A percentile compares a stretch with the other conserved stretches of the same genome.
Conservation (phyloP, 2,329 filamentous ascomycete species). For the Aureobasidium sp. region DNA sequence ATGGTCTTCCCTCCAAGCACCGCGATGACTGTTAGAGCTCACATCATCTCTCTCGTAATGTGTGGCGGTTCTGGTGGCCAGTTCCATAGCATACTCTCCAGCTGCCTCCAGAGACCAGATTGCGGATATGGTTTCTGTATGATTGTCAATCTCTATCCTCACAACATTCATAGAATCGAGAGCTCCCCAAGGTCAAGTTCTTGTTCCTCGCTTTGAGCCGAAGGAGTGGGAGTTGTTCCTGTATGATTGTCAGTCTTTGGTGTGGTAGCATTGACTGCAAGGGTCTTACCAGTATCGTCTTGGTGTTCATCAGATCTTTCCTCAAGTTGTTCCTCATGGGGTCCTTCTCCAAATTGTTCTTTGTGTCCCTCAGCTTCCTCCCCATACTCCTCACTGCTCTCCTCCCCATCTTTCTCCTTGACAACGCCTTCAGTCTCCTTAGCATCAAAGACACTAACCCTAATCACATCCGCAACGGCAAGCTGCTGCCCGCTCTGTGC, state of each 20-base stretch:
- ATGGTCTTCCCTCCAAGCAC: background rate
- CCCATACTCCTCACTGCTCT: background rate
- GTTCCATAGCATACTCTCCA: background rate
- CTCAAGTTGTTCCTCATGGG: background rate
- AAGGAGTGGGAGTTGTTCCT: background rate
- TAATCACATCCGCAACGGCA: constrained; percentile 1
- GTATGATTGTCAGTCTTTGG: background rate
- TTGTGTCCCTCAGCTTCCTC: background rate
- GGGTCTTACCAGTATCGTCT: background rate
- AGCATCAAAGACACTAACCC: background rate
- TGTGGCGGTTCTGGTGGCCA: background rate
- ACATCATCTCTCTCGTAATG: background rate
- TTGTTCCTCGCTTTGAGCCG: background rate
- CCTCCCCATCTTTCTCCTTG: background rate
- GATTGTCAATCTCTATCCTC: background rate
- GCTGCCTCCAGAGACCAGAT: background rate
- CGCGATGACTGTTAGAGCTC: background rate
- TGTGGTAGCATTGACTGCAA: background rate
- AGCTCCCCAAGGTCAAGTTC: background rate
- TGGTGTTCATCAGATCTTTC: background rate
- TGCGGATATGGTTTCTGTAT: background rate
- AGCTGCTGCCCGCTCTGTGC: background rate
- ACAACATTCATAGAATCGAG: background rate
- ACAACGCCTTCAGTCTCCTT: background rate
- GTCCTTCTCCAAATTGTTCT: background rate